phyloP scores from a whole-genome alignment of 139 green algal genomes.

The Gonium pectorale region DNA sequence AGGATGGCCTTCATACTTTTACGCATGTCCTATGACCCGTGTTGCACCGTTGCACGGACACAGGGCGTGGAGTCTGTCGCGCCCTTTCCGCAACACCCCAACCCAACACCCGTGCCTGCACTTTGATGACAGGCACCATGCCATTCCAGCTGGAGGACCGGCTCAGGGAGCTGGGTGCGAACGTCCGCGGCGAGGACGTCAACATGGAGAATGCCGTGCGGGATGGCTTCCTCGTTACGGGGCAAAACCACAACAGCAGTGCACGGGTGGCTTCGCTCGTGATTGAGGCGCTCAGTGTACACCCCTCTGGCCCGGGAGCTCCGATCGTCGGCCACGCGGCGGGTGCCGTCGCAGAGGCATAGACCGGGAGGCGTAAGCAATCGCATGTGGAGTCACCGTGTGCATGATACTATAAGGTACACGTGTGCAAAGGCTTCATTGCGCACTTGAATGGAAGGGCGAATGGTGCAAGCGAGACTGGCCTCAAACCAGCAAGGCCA shows the following conservation, averaged over 20 bases:
- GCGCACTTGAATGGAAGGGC: too few relatives aligned
- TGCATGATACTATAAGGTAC: too few relatives aligned
- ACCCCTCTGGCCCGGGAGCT: slow-evolving; percentile 7
- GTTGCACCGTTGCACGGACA: too few relatives aligned
- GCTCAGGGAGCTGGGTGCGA: slow-evolving; percentile 53
- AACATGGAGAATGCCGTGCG: slow-evolving; percentile 34
- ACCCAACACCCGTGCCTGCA: too few relatives aligned
- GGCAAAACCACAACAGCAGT: slow-evolving; percentile 56
- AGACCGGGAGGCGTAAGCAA: background rate
- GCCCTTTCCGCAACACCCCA: background rate
- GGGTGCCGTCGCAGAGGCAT: slow-evolving; percentile 3
- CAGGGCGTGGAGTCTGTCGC: background rate
- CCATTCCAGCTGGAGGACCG: slow-evolving; percentile 55
- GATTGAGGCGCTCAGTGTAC: slow-evolving; percentile 24
- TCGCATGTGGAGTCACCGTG: background rate
- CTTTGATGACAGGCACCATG: slow-evolving; percentile 19
- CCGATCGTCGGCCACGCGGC: slow-evolving; percentile 14
- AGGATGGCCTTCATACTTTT: too few relatives aligned
- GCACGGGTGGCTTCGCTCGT: slow-evolving; percentile 11
- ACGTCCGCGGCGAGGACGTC: background rate
- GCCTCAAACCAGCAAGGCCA: too few relatives aligned
- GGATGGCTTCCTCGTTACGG: slow-evolving; percentile 59
- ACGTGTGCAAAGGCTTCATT: too few relatives aligned
- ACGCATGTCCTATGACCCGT: too few relatives aligned
- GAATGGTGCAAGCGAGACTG: too few relatives aligned